Evolutionary conservation across 1,284 basidiomycete genomes (phyloP), one percentile per base, ranked within the genome.

Genomic region (Wallemia mellicola): DNA sequence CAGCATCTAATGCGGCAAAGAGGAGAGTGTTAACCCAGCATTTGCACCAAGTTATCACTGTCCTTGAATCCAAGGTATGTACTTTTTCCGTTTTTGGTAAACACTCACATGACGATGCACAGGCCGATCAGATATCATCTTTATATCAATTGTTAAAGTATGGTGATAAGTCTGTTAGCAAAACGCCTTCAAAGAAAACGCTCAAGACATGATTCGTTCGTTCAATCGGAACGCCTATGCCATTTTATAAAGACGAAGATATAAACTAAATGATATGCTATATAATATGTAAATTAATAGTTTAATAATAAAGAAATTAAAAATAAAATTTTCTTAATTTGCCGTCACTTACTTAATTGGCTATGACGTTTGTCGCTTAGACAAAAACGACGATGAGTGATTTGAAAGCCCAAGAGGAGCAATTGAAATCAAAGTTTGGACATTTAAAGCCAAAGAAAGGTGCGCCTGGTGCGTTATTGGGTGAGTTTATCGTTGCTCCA

Each of bases 41-140:
- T 68, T 73, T 94, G 60, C 79, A 78, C 54, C 85, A 91, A 67
- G 85, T 92, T 19, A 85, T 94, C 58, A 84, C 89, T 68, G 75
- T 82, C 55, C 74, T 94, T 27, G 89, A 92, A 66, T 78, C 79
- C 64, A 89, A 87, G 79, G 86, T 83, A 63, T 60, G 66, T 24
- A 2, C 19, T 7, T 19, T 59, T 28, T 19, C 30, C 58, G 28
- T 48, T 33, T 24, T 58, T n/a, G 30, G 7, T 9, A 25, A 19
- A 2, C 24, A 22, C 58, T 58, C 17, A 62, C 56, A 14, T 54
- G 61, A 58, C 27, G 59, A 15, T 57, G n/a, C n/a, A 28, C 63
- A 87, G 85, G 86, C 85, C 38, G 83, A 88, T 70, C 86, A 89
- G 70, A 86, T 89, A 62, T 81, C 84, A 9, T 78, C 82, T 0